Evolutionary conservation across 1,139 yeast genomes (phyloP).

Genomic region (Komagataea norvegica): DNA sequence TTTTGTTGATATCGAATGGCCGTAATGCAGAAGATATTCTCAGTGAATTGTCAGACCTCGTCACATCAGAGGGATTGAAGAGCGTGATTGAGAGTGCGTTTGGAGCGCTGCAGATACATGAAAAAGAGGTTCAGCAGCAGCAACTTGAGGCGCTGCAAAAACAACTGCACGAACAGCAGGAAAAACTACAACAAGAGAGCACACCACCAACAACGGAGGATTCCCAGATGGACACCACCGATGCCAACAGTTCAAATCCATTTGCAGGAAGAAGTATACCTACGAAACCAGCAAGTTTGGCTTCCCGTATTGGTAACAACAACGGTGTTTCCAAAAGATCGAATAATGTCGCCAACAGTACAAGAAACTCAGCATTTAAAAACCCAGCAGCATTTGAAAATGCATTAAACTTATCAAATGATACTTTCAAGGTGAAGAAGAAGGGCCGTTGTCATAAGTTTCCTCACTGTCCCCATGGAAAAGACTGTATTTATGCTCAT

Average conservation of each 20-base stretch:
- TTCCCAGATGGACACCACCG: conserved; percentile 19
- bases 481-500: conserved; percentile 69
- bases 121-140: conserved; percentile 26
- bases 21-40: conserved; percentile 62
- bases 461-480: conserved; percentile 61
- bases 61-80: conserved; percentile 59
- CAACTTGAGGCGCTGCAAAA: no score
- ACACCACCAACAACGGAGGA: conserved; percentile 14
- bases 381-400: conserved; percentile 24
- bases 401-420: conserved; percentile 23
- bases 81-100: conserved; percentile 47
- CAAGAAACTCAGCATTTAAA: conserved; percentile 22
- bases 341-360: conserved; percentile 1
- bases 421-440: conserved; percentile 32
- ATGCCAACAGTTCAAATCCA: conserved; percentile 18
- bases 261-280: conserved; percentile 15
- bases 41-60: conserved; percentile 57
- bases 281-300: conserved; percentile 21
- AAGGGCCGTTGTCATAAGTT: conserved; percentile 71
- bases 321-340: conserved; percentile 16
- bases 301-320: conserved; percentile 10
- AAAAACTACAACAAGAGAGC: conserved; percentile 8
- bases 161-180: conserved; percentile 20
- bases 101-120: conserved; percentile 46
- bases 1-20: conserved; percentile 67